phyloP scores from a whole-genome alignment of 306 rosid species.

The Dalbergia cultrata region DNA sequence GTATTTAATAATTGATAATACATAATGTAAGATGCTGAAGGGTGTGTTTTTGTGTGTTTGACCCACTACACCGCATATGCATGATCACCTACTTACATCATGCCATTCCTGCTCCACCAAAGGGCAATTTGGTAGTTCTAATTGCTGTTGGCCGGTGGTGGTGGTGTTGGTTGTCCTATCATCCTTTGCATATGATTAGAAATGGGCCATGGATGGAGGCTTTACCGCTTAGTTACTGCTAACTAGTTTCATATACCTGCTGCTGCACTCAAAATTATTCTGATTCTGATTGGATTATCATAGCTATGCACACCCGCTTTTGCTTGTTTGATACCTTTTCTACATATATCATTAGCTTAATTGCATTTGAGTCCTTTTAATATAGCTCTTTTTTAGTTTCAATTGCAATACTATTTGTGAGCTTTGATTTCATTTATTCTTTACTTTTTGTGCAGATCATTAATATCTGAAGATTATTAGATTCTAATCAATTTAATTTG shows the following conservation, averaged over 20 bases:
- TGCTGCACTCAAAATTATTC: constrained; percentile 30
- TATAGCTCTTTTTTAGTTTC: constrained; percentile 1
- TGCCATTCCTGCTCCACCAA: constrained; percentile 42
- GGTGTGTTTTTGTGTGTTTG: constrained; percentile 32
- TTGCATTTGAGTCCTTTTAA: background rate
- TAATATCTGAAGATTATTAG: too few relatives aligned
- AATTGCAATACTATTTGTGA: background rate
- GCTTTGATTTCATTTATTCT: background rate
- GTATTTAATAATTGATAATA: constrained; percentile 21
- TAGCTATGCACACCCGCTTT: constrained; percentile 27
- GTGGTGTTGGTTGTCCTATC: constrained; percentile 43
- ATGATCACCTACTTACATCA: constrained; percentile 30
- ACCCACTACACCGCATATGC: constrained; percentile 35
- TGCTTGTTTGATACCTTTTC: background rate
- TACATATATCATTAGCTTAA: background rate
- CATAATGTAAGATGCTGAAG: constrained; percentile 27
- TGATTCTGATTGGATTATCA: constrained; percentile 55
- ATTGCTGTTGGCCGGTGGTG: background rate
- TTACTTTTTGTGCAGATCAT: too few relatives aligned
- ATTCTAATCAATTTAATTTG: too few relatives aligned
- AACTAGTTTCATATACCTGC: background rate
- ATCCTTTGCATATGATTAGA: constrained; percentile 52
- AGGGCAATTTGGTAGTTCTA: constrained; percentile 41
- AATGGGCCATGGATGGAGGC: constrained; percentile 40
- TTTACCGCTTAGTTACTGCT: constrained; percentile 16